Evolutionary conservation across 2,329 filamentous ascomycete genomes (phyloP), one percentile per base, ranked within the genome.

Genomic region (Stagonosporopsis rhizophila): DNA sequence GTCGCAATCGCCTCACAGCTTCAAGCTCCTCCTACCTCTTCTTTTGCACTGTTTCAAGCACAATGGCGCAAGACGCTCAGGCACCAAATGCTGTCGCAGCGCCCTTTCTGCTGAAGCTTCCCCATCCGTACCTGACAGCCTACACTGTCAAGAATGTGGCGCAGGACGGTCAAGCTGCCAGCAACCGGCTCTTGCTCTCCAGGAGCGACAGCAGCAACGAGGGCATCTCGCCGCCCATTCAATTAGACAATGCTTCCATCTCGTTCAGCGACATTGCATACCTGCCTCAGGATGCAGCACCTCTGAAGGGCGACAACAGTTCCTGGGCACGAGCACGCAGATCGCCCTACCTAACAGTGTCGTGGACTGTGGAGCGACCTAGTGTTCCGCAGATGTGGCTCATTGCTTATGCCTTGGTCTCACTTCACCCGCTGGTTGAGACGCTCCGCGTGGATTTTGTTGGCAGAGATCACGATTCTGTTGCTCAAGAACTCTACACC

Each of bases 311-410:
- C 20, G 70, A 75, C 64, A 76, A 76, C 63, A 75, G 70, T 41
- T 71, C 73, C 32, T 76, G 80, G 80, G 80, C 79, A 30, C 72
- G 80, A 59, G 75, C 78, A 46, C 74, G 78, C 60, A 75, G 80
- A 63, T 77, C 77, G 25, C 78, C 79, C 6, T 70, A 74, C 37
- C 72, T 78, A 3, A 72, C 67, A 6, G 73, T 82, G 51, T 72
- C 75, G 48, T 82, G 80, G 80, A 64, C 65, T 32, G 69, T 65
- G 8, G 65, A 68, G 22, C 51, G 70, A n/a, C 80, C 80, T 41
- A 73, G 77, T 28, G 65, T 80, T 27, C 78, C 73, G 2, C 79
- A 82, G 59, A 67, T 81, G 15, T 82, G 80, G 80, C 77, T 80
- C 42, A 68, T 81, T 22, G 61, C 80, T 19, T 80, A 82, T 57